Percentiles rank a stretch among this genome's conserved stretches.
Evolutionary conservation across 2,329 filamentous ascomycete species (phyloP).

Genomic region (Apiospora malaysiana): DNA sequence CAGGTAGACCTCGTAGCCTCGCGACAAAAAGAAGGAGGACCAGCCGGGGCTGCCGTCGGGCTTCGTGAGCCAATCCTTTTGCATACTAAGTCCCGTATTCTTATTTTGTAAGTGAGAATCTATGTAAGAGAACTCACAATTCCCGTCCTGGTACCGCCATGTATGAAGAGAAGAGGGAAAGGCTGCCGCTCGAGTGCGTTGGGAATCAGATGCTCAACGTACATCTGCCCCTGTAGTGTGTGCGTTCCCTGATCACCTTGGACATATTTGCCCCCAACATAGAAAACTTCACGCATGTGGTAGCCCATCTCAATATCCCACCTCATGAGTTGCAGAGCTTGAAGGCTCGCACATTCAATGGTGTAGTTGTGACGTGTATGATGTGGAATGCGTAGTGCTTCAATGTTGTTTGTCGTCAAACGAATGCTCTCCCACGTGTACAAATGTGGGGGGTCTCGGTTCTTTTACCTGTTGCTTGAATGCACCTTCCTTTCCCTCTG

Average conservation of each 20-base stretch:
- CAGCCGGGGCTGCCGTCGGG: conserved; percentile 54
- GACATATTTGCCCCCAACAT: conserved; percentile 45
- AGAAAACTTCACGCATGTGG: conserved; percentile 34
- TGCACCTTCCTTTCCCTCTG: not conserved
- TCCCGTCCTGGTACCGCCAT: conserved; percentile 49
- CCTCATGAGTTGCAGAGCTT: not conserved
- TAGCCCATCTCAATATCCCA: not conserved
- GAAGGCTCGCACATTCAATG: not conserved
- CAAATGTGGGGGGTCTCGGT: not conserved
- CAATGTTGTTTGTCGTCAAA: not conserved
- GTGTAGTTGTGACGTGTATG: not conserved
- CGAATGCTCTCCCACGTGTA: not conserved
- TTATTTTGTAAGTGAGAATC: not conserved
- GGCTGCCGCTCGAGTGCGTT: conserved; percentile 28
- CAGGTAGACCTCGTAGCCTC: conserved; percentile 55
- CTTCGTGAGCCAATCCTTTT: conserved; percentile 52
- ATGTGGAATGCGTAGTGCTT: not conserved
- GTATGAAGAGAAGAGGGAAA: conserved; percentile 49
- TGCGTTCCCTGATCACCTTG: conserved; percentile 38
- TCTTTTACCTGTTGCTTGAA: not conserved
- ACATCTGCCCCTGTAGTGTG: conserved; percentile 52
- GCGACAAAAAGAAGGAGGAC: conserved; percentile 52
- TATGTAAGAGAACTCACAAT: conserved; percentile 37
- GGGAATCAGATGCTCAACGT: conserved; percentile 55
- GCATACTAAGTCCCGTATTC: conserved; percentile 20